Conservation (phyloP, 768 basidiomycete genomes). For the Neoboletus subvelutipes region DNA sequence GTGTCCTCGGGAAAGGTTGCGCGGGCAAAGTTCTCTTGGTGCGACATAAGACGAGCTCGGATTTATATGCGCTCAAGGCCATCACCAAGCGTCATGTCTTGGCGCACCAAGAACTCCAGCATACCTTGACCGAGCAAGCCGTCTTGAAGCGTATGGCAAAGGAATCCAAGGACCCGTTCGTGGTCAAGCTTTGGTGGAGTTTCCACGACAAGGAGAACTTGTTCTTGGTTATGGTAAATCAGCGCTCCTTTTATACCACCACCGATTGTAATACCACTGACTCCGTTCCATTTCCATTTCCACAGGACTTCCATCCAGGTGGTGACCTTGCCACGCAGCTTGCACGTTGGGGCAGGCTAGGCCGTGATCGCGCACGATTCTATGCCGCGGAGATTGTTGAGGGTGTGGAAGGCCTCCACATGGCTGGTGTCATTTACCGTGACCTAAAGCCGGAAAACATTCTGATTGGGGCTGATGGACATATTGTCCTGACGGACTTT, state of each 20-base stretch:
- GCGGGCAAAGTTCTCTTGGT: constrained; percentile 96
- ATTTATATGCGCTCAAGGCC: constrained; percentile 92
- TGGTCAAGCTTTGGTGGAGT: constrained; percentile 94
- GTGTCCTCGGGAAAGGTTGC: constrained; percentile 95
- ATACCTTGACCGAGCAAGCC: constrained; percentile 94
- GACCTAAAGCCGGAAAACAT: constrained; percentile 98
- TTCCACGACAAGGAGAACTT: constrained; percentile 98
- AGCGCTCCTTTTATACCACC: constrained; percentile 16
- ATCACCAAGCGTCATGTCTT: constrained; percentile 97
- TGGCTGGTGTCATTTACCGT: constrained; percentile 93
- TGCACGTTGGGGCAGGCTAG: constrained; percentile 91
- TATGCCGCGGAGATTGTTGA: constrained; percentile 98
- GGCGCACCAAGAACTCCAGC: constrained; percentile 93
- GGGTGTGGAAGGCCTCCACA: constrained; percentile 92
- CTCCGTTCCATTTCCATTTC: constrained; percentile 12
- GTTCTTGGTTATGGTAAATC: constrained; percentile 87
- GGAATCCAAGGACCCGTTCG: constrained; percentile 85
- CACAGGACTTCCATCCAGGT: constrained; percentile 89
- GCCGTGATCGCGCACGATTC: constrained; percentile 91
- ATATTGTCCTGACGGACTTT: constrained; percentile 97
- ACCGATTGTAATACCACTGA: constrained; percentile 9
- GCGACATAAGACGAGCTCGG: constrained; percentile 66
- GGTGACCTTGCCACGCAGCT: constrained; percentile 98
- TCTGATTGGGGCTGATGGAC: constrained; percentile 90
- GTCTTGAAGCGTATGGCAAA: constrained; percentile 94